These are phyloP conservation scores for Ascochyta pisi DNA, from an alignment of 2,329 filamentous ascomycete genomes.

Conservation along the genomic window DNA sequence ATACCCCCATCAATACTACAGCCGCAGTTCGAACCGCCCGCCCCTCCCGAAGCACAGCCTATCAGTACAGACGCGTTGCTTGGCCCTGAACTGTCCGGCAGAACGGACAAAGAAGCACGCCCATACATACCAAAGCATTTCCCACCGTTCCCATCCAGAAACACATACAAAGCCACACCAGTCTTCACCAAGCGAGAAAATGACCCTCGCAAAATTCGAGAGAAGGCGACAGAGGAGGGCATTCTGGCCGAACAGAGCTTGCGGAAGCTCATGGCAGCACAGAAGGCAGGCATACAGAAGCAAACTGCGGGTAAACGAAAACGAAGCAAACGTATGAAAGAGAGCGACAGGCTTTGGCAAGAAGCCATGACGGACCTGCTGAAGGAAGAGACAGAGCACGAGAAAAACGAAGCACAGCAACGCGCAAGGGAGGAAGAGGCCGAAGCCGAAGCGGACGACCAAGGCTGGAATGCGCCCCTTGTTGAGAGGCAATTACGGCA, in stretches of 20 bases:
- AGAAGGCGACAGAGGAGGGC: slow-evolving; percentile 70
- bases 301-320: slow-evolving; percentile 47
- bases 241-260: slow-evolving; percentile 70
- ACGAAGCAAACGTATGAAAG: slow-evolving; percentile 48
- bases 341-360: slow-evolving; percentile 62
- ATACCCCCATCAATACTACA: slow-evolving; percentile 44
- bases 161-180: slow-evolving; percentile 68
- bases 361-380: slow-evolving; percentile 62
- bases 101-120: slow-evolving; percentile 54
- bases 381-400: slow-evolving; percentile 47
- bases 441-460: slow-evolving; percentile 30
- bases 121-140: slow-evolving; percentile 67
- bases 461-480: slow-evolving; percentile 28
- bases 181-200: slow-evolving; percentile 65
- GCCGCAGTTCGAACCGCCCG: slow-evolving; percentile 52
- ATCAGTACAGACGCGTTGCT: slow-evolving; percentile 58
- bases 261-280: slow-evolving; percentile 62
- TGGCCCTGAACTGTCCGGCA: slow-evolving; percentile 58
- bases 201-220: slow-evolving; percentile 66
- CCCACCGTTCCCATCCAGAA: slow-evolving; percentile 67
- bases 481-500: slow-evolving; percentile 32
- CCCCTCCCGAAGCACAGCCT: slow-evolving; percentile 49
- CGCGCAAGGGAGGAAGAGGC: slow-evolving; percentile 22
- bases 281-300: slow-evolving; percentile 55
- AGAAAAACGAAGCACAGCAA: slow-evolving; percentile 32